A percentile compares a stretch with the other conserved stretches of the same genome.
These are phyloP conservation scores for Magnusiomyces clavatus DNA, from an alignment of 1,139 yeast species.

Conservation along the genomic window DNA sequence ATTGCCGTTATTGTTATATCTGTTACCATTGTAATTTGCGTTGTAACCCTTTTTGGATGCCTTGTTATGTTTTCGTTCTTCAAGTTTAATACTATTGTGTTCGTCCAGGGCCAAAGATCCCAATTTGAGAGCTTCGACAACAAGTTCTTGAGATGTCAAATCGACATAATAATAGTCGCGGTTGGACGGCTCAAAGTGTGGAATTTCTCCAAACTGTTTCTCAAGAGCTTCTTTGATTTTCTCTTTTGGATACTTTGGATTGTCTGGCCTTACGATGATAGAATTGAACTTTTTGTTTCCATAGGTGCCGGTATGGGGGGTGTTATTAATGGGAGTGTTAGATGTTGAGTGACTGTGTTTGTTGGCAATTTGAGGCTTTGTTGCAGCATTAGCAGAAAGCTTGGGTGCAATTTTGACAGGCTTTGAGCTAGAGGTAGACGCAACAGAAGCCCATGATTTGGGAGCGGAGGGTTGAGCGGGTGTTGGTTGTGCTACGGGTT, in stretches of 20 bases:
- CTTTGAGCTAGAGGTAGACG: constrained; percentile 9
- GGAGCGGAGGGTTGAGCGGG: constrained; percentile 2
- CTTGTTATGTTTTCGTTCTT: constrained; percentile 4
- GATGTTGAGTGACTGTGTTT: no score
- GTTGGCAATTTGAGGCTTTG: constrained; percentile 10
- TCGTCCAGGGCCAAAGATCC: constrained; percentile 6
- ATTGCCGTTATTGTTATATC: not conserved
- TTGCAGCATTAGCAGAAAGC: constrained; percentile 9
- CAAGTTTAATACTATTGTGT: constrained; percentile 3
- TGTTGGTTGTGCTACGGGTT: not conserved
- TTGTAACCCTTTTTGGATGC: constrained; percentile 2
- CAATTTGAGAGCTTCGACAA: no score
- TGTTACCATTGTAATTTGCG: constrained; percentile 2
- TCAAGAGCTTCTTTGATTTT: not conserved
- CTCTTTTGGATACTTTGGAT: not conserved
- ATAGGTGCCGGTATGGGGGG: constrained; percentile 4
- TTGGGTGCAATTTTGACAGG: constrained; percentile 8
- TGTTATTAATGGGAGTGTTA: no score
- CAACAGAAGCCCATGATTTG: constrained; percentile 11
- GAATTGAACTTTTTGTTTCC: constrained; percentile 2
- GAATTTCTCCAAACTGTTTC: not conserved
- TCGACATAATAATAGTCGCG: constrained; percentile 4
- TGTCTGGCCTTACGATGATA: not conserved
- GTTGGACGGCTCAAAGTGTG: not conserved
- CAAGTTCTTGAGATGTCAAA: no score